phyloP scores from a whole-genome alignment of 306 rosid genomes.

The Begonia masoniana region DNA sequence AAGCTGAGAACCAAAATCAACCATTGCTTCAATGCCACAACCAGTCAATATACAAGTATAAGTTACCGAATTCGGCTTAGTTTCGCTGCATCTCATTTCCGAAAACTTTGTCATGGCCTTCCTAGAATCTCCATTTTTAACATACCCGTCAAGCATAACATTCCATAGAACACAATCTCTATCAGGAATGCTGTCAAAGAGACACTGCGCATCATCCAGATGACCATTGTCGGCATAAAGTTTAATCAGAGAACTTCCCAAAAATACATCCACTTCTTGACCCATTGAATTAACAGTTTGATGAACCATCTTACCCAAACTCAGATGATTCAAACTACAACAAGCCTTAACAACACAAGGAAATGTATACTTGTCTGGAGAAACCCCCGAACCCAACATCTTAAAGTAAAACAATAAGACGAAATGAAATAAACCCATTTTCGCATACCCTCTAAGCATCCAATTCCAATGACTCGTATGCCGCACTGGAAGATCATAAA shows the following conservation, averaged over 20 bases:
- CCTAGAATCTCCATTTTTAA: conserved; percentile 34
- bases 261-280: conserved; percentile 45
- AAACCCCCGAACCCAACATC: conserved; percentile 52
- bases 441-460: conserved; percentile 61
- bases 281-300: conserved; percentile 29
- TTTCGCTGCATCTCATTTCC: conserved; percentile 32
- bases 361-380: conserved; percentile 83
- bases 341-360: conserved; percentile 73
- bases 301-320: conserved; percentile 43
- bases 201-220: conserved; percentile 36
- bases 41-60: conserved; percentile 42
- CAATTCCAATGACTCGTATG: conserved; percentile 64
- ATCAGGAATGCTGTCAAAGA: conserved; percentile 54
- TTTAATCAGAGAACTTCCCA: conserved; percentile 60
- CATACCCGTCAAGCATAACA: conserved; percentile 70
- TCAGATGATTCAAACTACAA: conserved; percentile 46
- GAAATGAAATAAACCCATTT: conserved; percentile 40
- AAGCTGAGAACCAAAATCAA: conserved; percentile 50
- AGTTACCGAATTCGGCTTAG: conserved; percentile 41
- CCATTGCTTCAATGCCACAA: conserved; percentile 41
- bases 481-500: conserved; percentile 36
- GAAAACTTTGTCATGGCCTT: conserved; percentile 32
- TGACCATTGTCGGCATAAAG: conserved; percentile 48
- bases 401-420: conserved; percentile 60
- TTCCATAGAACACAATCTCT: conserved; percentile 62